Evolutionary conservation across 2,329 filamentous ascomycete genomes (phyloP).

Genomic region (Hypomyces rosellus): DNA sequence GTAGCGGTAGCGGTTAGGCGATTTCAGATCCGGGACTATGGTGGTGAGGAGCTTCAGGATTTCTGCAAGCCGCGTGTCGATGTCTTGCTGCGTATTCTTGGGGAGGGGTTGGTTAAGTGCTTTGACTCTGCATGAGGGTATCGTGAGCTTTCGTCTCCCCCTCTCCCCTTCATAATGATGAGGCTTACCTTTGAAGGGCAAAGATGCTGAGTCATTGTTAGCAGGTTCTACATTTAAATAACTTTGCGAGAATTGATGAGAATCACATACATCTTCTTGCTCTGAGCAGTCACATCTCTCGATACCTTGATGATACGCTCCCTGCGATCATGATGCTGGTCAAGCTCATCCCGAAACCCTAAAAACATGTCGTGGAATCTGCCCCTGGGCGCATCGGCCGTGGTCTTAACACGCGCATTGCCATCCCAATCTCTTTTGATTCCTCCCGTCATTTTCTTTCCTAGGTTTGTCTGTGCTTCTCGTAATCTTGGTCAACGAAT

Average conservation of each 20-base stretch:
- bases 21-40: slow-evolving; percentile 67
- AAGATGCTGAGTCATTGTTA: slow-evolving; percentile 26
- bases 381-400: slow-evolving; percentile 29
- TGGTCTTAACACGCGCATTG: slow-evolving; percentile 36
- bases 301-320: slow-evolving; percentile 88
- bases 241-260: background rate
- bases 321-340: slow-evolving; percentile 88
- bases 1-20: slow-evolving; percentile 79
- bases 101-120: slow-evolving; percentile 58
- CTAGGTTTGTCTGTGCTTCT: background rate
- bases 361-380: slow-evolving; percentile 73
- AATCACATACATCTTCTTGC: slow-evolving; percentile 82
- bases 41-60: slow-evolving; percentile 63
- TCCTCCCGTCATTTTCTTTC: slow-evolving; percentile 30
- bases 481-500: too few species aligned
- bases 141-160: background rate
- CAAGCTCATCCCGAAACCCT: slow-evolving; percentile 76
- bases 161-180: background rate
- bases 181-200: slow-evolving; percentile 32
- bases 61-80: slow-evolving; percentile 60
- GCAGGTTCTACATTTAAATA: background rate
- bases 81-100: slow-evolving; percentile 61
- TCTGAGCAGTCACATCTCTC: slow-evolving; percentile 84
- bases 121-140: slow-evolving; percentile 48
- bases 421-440: slow-evolving; percentile 51